phyloP scores from a whole-genome alignment of 2,329 filamentous ascomycete species.

The Acarospora socialis region DNA sequence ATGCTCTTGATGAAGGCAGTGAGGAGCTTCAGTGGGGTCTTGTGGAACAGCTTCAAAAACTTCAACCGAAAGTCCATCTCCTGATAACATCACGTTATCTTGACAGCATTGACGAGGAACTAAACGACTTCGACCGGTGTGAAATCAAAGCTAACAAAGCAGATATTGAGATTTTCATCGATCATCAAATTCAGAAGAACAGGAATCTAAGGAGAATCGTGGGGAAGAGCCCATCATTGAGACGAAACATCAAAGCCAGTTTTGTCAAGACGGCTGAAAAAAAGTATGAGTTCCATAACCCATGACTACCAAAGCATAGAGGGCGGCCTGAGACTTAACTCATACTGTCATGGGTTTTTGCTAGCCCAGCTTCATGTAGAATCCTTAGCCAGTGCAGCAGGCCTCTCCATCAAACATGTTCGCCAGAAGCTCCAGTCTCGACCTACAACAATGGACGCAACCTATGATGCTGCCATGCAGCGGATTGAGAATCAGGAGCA shows the following conservation, averaged over 20 bases:
- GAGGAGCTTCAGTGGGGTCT: not conserved
- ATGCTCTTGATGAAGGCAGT: constrained; percentile 9
- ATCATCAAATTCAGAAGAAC: constrained; percentile 7
- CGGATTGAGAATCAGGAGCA: constrained; percentile 2
- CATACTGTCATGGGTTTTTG: too few species aligned
- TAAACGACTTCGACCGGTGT: constrained; percentile 5
- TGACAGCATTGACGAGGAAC: constrained; percentile 7
- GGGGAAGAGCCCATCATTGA: constrained; percentile 3
- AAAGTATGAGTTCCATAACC: not conserved
- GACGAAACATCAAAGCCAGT: constrained; percentile 7
- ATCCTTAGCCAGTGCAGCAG: too few species aligned
- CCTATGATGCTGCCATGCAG: constrained; percentile 6
- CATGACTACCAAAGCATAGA: too few species aligned
- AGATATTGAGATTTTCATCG: constrained; percentile 11
- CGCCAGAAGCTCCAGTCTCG: not conserved
- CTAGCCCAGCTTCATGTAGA: too few species aligned
- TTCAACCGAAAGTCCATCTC: constrained; percentile 1
- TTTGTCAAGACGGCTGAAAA: constrained; percentile 2
- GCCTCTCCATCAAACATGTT: not conserved
- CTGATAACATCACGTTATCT: constrained; percentile 10
- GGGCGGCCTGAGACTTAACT: too few species aligned
- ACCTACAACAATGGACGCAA: constrained; percentile 2
- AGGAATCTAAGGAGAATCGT: constrained; percentile 7
- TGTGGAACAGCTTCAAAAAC: not conserved
- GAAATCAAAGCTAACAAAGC: constrained; percentile 8